phyloP scores from a whole-genome alignment of 2,329 filamentous ascomycete species.

The Orbilia blumenaviensis region DNA sequence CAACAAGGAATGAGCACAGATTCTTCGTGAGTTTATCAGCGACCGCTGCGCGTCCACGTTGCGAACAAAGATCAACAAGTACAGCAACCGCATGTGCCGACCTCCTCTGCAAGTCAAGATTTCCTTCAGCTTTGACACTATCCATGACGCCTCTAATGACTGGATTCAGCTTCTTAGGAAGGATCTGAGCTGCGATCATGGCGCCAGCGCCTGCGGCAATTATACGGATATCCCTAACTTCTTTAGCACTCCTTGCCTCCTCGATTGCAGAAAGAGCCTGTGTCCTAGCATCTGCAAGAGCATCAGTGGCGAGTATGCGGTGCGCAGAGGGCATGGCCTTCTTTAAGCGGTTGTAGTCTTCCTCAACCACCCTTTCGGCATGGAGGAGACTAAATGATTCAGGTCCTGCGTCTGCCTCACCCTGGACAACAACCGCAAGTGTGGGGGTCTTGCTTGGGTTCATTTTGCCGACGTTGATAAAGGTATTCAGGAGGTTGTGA shows the following conservation, averaged over 20 bases:
- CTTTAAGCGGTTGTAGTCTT: conserved; percentile 88
- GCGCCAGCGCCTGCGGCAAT: conserved; percentile 86
- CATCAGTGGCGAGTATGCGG: conserved; percentile 80
- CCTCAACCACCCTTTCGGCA: conserved; percentile 84
- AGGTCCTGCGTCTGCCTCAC: conserved; percentile 88
- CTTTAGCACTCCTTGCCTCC: conserved; percentile 81
- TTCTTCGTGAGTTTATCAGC: conserved; percentile 97
- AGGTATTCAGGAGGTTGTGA: conserved; percentile 86
- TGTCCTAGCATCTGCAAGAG: conserved; percentile 78
- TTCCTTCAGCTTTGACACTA: conserved; percentile 94
- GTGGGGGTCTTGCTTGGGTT: conserved; percentile 77
- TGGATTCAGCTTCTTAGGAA: conserved; percentile 91
- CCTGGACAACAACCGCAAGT: conserved; percentile 90
- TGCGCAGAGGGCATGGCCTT: conserved; percentile 89
- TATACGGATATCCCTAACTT: conserved; percentile 83
- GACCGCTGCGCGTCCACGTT: conserved; percentile 79
- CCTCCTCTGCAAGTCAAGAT: conserved; percentile 82
- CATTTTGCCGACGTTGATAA: conserved; percentile 88
- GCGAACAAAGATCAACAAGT: conserved; percentile 85
- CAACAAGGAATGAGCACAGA: conserved; percentile 94
- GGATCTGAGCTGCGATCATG: conserved; percentile 81
- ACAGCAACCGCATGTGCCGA: conserved; percentile 85
- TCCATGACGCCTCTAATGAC: conserved; percentile 99
- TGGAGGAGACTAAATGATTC: conserved; percentile 88
- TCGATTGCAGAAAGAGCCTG: conserved; percentile 77